Conservation (phyloP, 2,329 filamentous ascomycete species). For the Diaporthe aspalathi region DNA sequence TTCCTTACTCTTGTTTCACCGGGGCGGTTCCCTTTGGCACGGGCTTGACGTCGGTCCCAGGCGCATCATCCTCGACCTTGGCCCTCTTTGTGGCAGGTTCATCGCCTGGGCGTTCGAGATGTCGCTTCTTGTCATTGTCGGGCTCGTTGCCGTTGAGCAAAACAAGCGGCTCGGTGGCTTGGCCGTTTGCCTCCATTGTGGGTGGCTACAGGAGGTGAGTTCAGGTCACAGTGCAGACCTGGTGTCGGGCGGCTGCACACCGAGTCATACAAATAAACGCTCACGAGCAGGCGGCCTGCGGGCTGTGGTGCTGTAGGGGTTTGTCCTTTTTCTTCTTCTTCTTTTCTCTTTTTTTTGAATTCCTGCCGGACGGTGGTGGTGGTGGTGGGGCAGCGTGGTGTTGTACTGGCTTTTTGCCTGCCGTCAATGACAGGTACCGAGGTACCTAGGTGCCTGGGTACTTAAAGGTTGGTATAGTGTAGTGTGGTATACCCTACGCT, state of each 20-base stretch:
- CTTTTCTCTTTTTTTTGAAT: too few relatives aligned
- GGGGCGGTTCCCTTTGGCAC: conserved; percentile 58
- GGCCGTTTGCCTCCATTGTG: conserved; percentile 29
- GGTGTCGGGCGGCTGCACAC: neutral
- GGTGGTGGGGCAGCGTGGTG: too few relatives aligned
- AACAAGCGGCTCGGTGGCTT: conserved; percentile 32
- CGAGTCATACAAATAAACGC: neutral
- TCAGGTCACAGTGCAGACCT: neutral
- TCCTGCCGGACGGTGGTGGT: too few relatives aligned
- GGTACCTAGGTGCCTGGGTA: too few relatives aligned
- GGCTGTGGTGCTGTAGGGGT: neutral
- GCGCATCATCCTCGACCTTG: conserved; percentile 55
- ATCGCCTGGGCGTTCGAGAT: conserved; percentile 41
- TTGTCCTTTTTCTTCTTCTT: neutral
- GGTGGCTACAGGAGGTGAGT: neutral
- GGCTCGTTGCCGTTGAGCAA: conserved; percentile 39
- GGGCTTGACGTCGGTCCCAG: conserved; percentile 2
- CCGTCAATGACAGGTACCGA: conserved; percentile 20
- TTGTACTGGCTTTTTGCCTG: neutral
- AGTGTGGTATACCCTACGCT: neutral
- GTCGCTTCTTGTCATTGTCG: conserved; percentile 37
- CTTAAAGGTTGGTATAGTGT: too few relatives aligned
- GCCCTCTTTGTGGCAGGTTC: conserved; percentile 63
- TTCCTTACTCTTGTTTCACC: conserved; percentile 77
- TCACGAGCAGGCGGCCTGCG: neutral